Percentiles rank a stretch among this genome's conserved stretches.
These are phyloP conservation scores for Quillaja saponaria DNA, from an alignment of 306 rosid species.

Conservation along the genomic window DNA sequence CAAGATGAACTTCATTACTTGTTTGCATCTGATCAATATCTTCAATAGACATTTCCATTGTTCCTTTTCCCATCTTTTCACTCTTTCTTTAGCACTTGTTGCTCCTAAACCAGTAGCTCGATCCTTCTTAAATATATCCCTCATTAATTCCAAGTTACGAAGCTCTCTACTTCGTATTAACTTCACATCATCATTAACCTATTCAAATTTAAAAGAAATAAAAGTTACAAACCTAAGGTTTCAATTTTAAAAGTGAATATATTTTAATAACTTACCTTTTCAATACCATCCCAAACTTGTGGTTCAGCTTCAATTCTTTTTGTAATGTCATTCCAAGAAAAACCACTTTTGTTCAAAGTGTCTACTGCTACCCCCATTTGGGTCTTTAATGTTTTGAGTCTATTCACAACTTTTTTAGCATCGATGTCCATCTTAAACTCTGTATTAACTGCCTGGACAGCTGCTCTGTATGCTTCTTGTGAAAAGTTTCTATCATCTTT, in stretches of 20 bases:
- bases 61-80: not conserved
- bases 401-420: too few relatives aligned
- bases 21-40: not conserved
- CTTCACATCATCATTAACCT: too few relatives aligned
- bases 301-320: too few relatives aligned
- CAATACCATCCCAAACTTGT: too few relatives aligned
- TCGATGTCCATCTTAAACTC: too few relatives aligned
- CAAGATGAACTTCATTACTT: not conserved
- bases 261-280: too few relatives aligned
- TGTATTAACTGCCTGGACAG: too few relatives aligned
- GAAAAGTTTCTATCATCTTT: too few relatives aligned
- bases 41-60: not conserved
- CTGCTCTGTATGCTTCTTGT: too few relatives aligned
- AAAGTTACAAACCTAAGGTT: not conserved
- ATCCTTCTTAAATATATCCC: not conserved
- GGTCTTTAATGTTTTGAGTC: not conserved
- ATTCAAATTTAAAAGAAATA: too few relatives aligned
- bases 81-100: not conserved
- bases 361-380: not conserved
- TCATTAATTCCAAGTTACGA: not conserved
- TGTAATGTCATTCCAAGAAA: not conserved
- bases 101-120: not conserved
- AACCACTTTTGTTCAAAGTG: not conserved
- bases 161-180: not conserved
- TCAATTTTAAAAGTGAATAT: too few relatives aligned